Evolutionary conservation across 176 grass and related monocot species (phyloP).

Genomic region (Carex cristatella): DNA sequence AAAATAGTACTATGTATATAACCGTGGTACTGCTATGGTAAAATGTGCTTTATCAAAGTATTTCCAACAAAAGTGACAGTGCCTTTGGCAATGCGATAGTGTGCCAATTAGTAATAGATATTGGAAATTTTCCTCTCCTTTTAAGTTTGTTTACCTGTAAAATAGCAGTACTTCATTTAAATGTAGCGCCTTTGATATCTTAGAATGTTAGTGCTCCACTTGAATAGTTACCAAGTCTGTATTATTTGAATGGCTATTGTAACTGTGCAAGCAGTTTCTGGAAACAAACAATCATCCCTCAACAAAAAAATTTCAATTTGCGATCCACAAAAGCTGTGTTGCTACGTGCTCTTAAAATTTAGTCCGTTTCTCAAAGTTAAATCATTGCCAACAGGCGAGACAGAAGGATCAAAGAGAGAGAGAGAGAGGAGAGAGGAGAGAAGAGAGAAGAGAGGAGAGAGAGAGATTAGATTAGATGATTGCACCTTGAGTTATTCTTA

Average conservation of each 20-base stretch:
- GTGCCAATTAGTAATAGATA: neutral
- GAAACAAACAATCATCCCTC: no score
- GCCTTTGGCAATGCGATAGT: neutral
- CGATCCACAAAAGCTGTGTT: neutral
- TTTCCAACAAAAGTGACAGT: neutral
- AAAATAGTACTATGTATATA: conserved; percentile 14
- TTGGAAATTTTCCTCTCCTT: neutral
- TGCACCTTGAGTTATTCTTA: neutral
- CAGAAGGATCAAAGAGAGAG: no score
- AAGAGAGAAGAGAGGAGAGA: no score
- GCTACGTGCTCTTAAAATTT: neutral
- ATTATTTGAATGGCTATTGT: neutral
- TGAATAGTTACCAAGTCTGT: neutral
- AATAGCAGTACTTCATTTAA: neutral
- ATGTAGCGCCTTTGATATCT: neutral
- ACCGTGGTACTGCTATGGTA: neutral
- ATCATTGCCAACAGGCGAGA: neutral
- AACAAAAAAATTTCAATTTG: neutral
- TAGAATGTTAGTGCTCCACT: neutral
- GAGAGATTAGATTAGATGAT: neutral
- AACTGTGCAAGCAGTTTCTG: neutral
- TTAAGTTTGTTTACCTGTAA: neutral
- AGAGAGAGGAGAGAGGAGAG: no score
- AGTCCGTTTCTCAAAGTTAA: neutral
- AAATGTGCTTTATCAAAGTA: neutral